Percentiles rank a stretch among this genome's conserved stretches.
phyloP scores from a whole-genome alignment of 1,139 yeast species.

The Hyphopichia pseudoburtonii region DNA sequence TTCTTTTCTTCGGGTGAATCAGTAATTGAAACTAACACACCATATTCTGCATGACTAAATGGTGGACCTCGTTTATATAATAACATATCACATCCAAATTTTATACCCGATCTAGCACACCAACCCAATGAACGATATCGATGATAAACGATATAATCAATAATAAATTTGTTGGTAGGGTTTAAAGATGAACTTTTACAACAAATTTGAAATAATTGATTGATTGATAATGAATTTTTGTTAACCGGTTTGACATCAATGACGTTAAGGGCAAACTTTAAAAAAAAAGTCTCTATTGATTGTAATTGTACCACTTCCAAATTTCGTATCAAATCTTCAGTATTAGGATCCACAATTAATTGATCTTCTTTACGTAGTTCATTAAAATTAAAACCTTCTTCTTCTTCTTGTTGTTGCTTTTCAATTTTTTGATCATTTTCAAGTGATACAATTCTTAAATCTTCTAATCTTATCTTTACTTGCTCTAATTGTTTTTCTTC shows the following conservation, averaged over 20 bases:
- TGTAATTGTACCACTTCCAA: conserved; percentile 73
- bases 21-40: conserved; percentile 41
- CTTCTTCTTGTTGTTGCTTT: conserved; percentile 7
- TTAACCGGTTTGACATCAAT: conserved; percentile 22
- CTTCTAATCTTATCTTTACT: conserved; percentile 23
- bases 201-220: conserved; percentile 28
- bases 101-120: conserved; percentile 91
- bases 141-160: conserved; percentile 75
- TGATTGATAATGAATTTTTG: conserved; percentile 12
- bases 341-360: conserved; percentile 35
- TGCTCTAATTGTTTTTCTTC: conserved; percentile 28
- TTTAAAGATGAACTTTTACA: conserved; percentile 13
- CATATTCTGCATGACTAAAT: conserved; percentile 89
- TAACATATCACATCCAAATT: conserved; percentile 83
- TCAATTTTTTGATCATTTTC: conserved; percentile 9
- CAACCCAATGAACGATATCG: conserved; percentile 88
- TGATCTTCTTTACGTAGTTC: conserved; percentile 35
- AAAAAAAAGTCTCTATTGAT: conserved; percentile 74
- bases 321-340: conserved; percentile 12
- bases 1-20: conserved; percentile 14
- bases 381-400: conserved; percentile 6
- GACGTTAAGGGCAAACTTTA: conserved; percentile 51
- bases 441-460: conserved; percentile 17
- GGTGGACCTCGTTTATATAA: conserved; percentile 93
- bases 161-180: conserved; percentile 42